Evolutionary conservation across 148 eudicot genomes (phyloP).

Genomic region (Gaultheria prostrata): DNA sequence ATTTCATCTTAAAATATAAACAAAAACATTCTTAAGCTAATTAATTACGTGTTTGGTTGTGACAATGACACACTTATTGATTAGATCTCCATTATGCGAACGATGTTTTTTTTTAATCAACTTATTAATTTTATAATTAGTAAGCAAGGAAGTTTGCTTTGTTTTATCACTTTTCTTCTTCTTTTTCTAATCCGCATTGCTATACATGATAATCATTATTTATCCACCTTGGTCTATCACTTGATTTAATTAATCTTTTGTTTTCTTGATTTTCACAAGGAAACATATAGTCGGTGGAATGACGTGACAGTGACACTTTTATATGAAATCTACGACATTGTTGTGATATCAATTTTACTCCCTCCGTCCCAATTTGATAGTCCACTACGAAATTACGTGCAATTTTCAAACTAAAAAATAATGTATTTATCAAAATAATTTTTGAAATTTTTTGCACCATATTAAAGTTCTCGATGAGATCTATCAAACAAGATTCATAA

Average conservation of each 20-base stretch:
- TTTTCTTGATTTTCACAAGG: not conserved
- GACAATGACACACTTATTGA: slow-evolving; percentile 15
- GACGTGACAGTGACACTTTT: not conserved
- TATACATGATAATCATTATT: not conserved
- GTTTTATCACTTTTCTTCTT: not conserved
- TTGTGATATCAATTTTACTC: not conserved
- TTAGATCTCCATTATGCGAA: slow-evolving; percentile 8
- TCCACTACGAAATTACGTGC: too few species aligned
- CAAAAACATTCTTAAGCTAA: not conserved
- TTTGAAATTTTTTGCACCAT: too few species aligned
- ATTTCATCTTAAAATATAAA: not conserved
- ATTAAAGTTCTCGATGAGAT: too few species aligned
- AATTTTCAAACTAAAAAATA: too few species aligned
- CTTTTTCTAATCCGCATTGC: not conserved
- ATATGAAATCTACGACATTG: not conserved
- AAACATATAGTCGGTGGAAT: not conserved
- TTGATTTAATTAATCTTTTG: not conserved
- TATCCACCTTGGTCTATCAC: slow-evolving; percentile 1
- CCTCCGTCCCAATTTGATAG: too few species aligned
- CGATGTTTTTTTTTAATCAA: not conserved
- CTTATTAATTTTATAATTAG: not conserved
- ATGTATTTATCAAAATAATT: too few species aligned
- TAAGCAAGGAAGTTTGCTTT: not conserved
- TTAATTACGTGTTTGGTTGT: slow-evolving; percentile 9
- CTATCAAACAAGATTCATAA: too few species aligned